Evolutionary conservation across 2,329 filamentous ascomycete genomes (phyloP).

Genomic region (Trichoderma pleuroti): DNA sequence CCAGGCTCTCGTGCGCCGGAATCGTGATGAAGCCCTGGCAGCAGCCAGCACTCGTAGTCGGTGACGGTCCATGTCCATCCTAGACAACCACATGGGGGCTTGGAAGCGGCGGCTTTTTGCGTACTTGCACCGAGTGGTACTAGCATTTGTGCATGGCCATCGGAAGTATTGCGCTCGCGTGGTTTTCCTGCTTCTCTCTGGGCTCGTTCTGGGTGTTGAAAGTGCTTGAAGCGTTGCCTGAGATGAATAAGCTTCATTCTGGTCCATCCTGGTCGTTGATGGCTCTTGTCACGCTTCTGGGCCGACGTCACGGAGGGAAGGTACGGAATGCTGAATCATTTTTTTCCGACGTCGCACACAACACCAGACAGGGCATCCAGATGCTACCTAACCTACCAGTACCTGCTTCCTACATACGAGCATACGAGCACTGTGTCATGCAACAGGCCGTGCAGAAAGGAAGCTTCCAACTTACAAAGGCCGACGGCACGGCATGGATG

Average conservation of each 20-base stretch:
- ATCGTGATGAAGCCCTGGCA: conserved; percentile 12
- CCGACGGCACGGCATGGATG: background rate
- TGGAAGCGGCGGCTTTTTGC: conserved; percentile 10
- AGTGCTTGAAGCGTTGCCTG: background rate
- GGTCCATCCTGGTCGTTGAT: background rate
- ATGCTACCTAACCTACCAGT: no score
- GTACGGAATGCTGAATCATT: conserved; percentile 14
- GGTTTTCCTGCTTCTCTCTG: background rate
- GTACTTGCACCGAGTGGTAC: background rate
- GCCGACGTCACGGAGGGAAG: conserved; percentile 16
- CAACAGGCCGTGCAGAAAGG: background rate
- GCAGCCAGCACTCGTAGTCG: background rate
- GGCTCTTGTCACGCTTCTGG: background rate
- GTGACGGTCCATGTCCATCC: conserved; percentile 1
- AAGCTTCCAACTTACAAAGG: background rate
- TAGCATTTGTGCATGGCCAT: conserved; percentile 7
- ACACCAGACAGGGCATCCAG: background rate
- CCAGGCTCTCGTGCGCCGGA: background rate
- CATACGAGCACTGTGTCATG: background rate
- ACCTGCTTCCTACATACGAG: background rate
- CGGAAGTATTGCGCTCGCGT: conserved; percentile 15
- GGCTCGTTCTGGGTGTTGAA: background rate
- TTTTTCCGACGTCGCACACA: conserved; percentile 16
- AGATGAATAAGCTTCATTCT: background rate
- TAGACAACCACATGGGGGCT: conserved; percentile 13